phyloP scores from a whole-genome alignment of 2,329 filamentous ascomycete genomes.

The Cladosporium sp. region DNA sequence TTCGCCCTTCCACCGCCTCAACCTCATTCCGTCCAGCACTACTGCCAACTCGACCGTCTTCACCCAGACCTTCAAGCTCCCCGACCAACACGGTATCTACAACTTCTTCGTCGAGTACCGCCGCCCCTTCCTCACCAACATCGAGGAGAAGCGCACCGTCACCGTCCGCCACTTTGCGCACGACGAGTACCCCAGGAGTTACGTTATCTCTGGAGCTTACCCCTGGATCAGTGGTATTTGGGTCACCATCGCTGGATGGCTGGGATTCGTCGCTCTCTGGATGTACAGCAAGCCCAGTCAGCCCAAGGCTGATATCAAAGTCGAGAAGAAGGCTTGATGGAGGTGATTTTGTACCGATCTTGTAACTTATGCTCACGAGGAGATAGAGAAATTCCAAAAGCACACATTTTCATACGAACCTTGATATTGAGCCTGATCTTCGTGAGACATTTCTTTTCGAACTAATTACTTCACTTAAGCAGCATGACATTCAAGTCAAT shows the following conservation, averaged over 20 bases:
- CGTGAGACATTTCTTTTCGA: neutral
- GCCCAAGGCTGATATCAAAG: constrained; percentile 36
- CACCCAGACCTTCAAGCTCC: constrained; percentile 74
- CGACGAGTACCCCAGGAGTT: constrained; percentile 93
- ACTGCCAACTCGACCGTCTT: constrained; percentile 73
- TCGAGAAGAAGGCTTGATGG: constrained; percentile 14
- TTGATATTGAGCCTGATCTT: neutral
- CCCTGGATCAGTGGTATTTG: constrained; percentile 90
- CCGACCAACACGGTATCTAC: constrained; percentile 98
- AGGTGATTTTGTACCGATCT: neutral
- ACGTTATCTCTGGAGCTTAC: constrained; percentile 86
- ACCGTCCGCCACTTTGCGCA: constrained; percentile 96
- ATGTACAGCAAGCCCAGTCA: constrained; percentile 68
- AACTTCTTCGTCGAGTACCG: constrained; percentile 98
- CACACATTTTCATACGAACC: neutral
- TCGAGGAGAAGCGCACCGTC: constrained; percentile 94
- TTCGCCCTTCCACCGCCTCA: constrained; percentile 90
- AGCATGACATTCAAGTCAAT: too few species aligned
- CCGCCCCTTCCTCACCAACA: constrained; percentile 81
- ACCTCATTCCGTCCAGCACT: constrained; percentile 58
- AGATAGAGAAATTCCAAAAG: constrained; percentile 12
- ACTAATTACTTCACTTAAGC: neutral
- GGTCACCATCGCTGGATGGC: constrained; percentile 79
- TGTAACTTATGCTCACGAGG: constrained; percentile 11
- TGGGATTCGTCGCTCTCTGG: constrained; percentile 86